These are phyloP conservation scores for Mediolabrus comicus DNA, from an alignment of 108 stramenopile genomes.

Conservation along the genomic window DNA sequence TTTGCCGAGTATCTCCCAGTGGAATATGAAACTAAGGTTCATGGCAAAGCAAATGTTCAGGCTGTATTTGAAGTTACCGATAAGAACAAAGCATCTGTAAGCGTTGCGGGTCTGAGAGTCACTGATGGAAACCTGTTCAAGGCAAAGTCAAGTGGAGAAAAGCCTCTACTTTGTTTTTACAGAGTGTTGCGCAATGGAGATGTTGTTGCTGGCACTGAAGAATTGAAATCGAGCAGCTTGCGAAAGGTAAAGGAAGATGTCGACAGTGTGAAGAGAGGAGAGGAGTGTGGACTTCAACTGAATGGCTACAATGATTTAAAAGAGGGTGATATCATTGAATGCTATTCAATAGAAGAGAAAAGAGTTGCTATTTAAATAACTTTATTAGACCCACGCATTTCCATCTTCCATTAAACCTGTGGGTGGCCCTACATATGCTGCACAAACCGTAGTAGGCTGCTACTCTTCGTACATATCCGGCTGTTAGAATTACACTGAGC, in stretches of 20 bases:
- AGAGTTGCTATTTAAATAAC: constrained; percentile 28
- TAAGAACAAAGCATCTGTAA: constrained; percentile 48
- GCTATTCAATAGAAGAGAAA: constrained; percentile 75
- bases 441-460: too few species aligned
- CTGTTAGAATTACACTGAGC: too few species aligned
- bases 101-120: constrained; percentile 72
- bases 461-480: too few species aligned
- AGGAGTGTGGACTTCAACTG: constrained; percentile 80
- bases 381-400: background rate
- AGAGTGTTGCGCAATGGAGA: constrained; percentile 64
- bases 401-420: too few species aligned
- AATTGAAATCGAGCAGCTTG: constrained; percentile 59
- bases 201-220: constrained; percentile 52
- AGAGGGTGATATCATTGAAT: constrained; percentile 77
- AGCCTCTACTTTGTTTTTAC: constrained; percentile 46
- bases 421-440: too few species aligned
- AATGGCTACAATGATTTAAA: constrained; percentile 62
- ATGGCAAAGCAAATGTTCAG: constrained; percentile 68
- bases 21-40: constrained; percentile 49
- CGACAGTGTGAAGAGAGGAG: constrained; percentile 61
- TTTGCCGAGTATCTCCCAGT: constrained; percentile 63
- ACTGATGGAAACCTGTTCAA: constrained; percentile 62
- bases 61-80: constrained; percentile 75
- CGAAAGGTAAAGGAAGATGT: constrained; percentile 76
- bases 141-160: constrained; percentile 31